Evolutionary conservation across 2,329 filamentous ascomycete species (phyloP), one percentile per base, ranked within the genome.

Genomic region (Hymenotorrendiella dingleyae): DNA sequence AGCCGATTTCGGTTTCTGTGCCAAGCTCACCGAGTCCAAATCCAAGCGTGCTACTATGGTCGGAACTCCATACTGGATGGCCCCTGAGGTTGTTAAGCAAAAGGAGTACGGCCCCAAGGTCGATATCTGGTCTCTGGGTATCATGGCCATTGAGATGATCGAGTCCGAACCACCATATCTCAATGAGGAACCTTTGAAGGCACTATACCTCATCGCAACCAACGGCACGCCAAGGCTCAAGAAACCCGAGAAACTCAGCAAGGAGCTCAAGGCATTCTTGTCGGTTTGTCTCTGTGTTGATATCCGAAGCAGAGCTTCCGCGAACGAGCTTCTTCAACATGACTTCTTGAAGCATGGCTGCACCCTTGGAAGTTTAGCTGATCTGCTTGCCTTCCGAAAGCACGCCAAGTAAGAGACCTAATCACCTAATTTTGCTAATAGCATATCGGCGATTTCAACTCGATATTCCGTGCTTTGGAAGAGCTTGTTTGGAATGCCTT

Each of bases 81-180:
- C 93, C 7, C 93, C 93, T 27, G 93, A 98, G 67, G 93, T 98
- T 33, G 93, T 98, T 63, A 97, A 97, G 71, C 93, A 97, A 65
- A 97, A 97, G 71, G 91, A 96, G 66, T 98, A 98, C 60, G 93
- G 91, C 28, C 86, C 86, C 61, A 97, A 97, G 73, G 93, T 97
- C 50, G 93, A 98, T 62, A 95, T 97, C 62, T 98, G 93, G 93
- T 96, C 90, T 22, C 72, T 98, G 49, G 93, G 93, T 60, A 98
- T 98, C 68, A 98, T 97, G 93, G 91, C 93, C 19, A 97, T 98
- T 60, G 93, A 98, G 68, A 96, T 98, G 93, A 97, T 97, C 60
- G 93, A 98, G 64, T 94, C 88, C 14, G 93, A 98, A 66, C 93
- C 93, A 5, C 93, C 93, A 0, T 98, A 98, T 64, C 78, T 97